A percentile compares a stretch with the other conserved stretches of the same genome.
phyloP scores from a whole-genome alignment of 176 grass and related monocot species.

The Calamus simplicifolius region DNA sequence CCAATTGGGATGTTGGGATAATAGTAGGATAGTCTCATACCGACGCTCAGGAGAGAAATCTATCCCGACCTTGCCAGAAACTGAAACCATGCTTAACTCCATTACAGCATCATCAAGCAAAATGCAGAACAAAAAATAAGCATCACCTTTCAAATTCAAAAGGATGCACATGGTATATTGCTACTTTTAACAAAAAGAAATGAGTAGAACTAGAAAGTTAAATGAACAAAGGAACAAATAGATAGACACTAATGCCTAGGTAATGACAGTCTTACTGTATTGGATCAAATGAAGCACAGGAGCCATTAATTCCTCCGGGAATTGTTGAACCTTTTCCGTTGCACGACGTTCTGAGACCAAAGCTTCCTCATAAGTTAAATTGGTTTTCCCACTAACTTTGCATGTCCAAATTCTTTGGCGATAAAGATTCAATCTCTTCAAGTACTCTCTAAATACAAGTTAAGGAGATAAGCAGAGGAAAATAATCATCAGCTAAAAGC shows the following conservation, averaged over 20 bases:
- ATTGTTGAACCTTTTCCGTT: slow-evolving; percentile 65
- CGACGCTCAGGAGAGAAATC: too few species aligned
- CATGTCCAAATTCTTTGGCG: slow-evolving; percentile 67
- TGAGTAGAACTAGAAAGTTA: slow-evolving; percentile 6
- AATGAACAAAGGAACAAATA: not conserved
- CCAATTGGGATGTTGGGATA: too few species aligned
- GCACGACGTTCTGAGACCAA: slow-evolving; percentile 62
- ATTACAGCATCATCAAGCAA: not conserved
- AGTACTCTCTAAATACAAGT: slow-evolving; percentile 59
- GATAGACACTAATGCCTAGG: not conserved
- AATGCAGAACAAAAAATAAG: not conserved
- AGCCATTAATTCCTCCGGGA: slow-evolving; percentile 52
- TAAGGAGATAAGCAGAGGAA: slow-evolving; percentile 32
- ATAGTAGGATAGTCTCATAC: too few species aligned
- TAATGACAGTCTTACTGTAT: slow-evolving; percentile 43
- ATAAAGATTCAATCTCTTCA: slow-evolving; percentile 78
- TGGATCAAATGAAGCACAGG: slow-evolving; percentile 74
- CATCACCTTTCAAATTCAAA: too few species aligned
- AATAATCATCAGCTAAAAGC: not conserved
- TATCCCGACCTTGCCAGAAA: too few species aligned
- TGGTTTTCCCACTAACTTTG: slow-evolving; percentile 70
- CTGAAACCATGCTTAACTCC: too few species aligned
- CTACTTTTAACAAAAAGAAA: too few species aligned
- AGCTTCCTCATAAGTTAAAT: slow-evolving; percentile 92
- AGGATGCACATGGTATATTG: too few species aligned